Percentiles rank a stretch among this genome's conserved stretches.
These are phyloP conservation scores for Bonnemaisonia californica DNA, from an alignment of 31 red algal species.

Conservation along the genomic window DNA sequence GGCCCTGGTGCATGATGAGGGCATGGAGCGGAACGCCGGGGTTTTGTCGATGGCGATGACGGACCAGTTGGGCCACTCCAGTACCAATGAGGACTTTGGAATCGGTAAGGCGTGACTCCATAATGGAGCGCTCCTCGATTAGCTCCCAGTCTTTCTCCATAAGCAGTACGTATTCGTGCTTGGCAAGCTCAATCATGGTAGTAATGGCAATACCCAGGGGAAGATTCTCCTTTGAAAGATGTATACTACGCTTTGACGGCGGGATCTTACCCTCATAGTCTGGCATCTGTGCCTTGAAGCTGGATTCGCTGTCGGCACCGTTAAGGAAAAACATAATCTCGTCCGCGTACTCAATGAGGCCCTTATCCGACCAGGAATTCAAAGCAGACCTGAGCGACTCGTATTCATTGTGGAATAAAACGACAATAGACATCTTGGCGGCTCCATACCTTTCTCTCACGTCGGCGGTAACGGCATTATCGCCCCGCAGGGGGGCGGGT, in stretches of 20 bases:
- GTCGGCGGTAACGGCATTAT: no score
- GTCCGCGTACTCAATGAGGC: conserved; percentile 69
- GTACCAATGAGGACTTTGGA: conserved; percentile 67
- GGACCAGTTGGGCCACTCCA: conserved; percentile 57
- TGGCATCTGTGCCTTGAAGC: conserved; percentile 25
- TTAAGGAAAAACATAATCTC: conserved; percentile 78
- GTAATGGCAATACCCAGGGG: conserved; percentile 65
- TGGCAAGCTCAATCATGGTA: conserved; percentile 58
- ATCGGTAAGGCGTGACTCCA: conserved; percentile 57
- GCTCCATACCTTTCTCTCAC: no score
- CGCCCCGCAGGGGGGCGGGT: no score
- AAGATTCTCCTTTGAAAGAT: conserved; percentile 46
- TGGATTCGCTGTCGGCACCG: conserved; percentile 37
- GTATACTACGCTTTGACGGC: conserved; percentile 38
- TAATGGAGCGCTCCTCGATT: conserved; percentile 42
- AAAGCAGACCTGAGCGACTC: conserved; percentile 52
- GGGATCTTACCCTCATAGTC: conserved; percentile 36
- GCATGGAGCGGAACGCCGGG: conserved; percentile 76
- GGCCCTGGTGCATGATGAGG: conserved; percentile 73
- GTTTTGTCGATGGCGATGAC: conserved; percentile 63
- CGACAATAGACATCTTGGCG: conserved; percentile 58
- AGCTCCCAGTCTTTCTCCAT: conserved; percentile 84
- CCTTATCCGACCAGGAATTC: conserved; percentile 60
- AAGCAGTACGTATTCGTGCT: conserved; percentile 55
- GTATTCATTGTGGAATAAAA: conserved; percentile 79